phyloP scores from a whole-genome alignment of 2,329 filamentous ascomycete genomes.

The Acrodontium crateriforme region DNA sequence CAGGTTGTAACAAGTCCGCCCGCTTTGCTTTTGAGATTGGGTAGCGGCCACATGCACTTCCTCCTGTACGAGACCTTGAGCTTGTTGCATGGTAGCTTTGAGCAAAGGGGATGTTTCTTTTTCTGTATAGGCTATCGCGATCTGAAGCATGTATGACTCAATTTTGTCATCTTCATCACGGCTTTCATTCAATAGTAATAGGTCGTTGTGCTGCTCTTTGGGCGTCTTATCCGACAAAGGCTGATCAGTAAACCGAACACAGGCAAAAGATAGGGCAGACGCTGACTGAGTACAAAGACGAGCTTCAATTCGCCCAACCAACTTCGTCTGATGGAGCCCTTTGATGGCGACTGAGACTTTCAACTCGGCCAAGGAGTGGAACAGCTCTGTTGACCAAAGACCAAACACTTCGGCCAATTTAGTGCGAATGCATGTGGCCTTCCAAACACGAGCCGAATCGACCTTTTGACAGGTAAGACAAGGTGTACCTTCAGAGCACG shows the following conservation, averaged over 20 bases:
- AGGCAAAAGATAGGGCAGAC: conserved; percentile 10
- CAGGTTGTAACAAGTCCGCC: conserved; percentile 11
- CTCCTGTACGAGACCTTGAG: conserved; percentile 8
- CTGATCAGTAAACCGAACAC: conserved; percentile 9
- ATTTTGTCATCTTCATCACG: conserved; percentile 39
- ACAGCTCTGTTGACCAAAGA: conserved; percentile 40
- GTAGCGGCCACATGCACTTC: conserved; percentile 8
- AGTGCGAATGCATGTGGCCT: conserved; percentile 44
- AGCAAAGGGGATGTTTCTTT: conserved; percentile 38
- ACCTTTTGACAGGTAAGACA: conserved; percentile 45
- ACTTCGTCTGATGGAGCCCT: conserved; percentile 34
- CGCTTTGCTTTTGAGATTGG: not conserved
- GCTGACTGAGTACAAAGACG: conserved; percentile 35
- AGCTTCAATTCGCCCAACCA: conserved; percentile 40
- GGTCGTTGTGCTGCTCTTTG: not conserved
- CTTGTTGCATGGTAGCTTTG: conserved; percentile 32
- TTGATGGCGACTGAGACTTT: conserved; percentile 35
- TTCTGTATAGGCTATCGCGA: conserved; percentile 26
- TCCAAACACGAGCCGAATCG: conserved; percentile 48
- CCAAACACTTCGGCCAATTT: conserved; percentile 45
- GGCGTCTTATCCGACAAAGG: too few relatives aligned
- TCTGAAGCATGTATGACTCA: conserved; percentile 29
- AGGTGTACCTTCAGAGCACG: conserved; percentile 46
- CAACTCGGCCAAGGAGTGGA: conserved; percentile 39
- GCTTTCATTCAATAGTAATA: conserved; percentile 11